phyloP scores from a whole-genome alignment of 1,284 basidiomycete genomes.

The Sphaerobolus stellatus region DNA sequence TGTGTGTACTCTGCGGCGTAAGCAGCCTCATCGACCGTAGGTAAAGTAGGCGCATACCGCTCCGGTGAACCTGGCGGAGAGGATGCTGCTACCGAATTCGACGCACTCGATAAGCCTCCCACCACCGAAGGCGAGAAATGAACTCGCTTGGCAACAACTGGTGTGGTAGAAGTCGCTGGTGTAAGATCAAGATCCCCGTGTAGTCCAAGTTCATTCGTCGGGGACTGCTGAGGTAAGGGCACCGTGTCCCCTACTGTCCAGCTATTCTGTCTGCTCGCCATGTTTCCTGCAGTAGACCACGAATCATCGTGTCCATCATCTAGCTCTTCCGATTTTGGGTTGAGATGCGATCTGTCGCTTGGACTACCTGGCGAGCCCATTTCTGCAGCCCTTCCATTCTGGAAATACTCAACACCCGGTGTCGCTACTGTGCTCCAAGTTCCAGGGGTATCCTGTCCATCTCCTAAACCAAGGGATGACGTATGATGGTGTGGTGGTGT shows the following conservation, averaged over 20 bases:
- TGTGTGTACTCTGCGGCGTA: background rate
- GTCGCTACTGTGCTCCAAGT: constrained; percentile 66
- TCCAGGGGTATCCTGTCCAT: constrained; percentile 43
- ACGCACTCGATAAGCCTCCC: constrained; percentile 30
- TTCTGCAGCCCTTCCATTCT: constrained; percentile 10
- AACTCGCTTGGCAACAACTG: constrained; percentile 35
- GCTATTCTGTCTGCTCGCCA: constrained; percentile 16
- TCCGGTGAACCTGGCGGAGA: constrained; percentile 31
- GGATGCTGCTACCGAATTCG: constrained; percentile 17
- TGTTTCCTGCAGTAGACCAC: constrained; percentile 15
- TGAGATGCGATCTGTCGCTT: background rate
- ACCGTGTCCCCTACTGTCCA: constrained; percentile 5
- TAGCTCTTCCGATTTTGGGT: background rate
- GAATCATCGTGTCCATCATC: constrained; percentile 10
- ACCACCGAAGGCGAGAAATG: constrained; percentile 48
- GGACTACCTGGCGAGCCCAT: constrained; percentile 4
- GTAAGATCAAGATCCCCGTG: background rate
- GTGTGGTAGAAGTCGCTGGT: background rate
- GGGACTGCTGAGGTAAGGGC: background rate
- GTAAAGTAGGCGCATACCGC: constrained; percentile 8
- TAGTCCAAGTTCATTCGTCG: background rate
- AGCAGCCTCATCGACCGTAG: constrained; percentile 6
- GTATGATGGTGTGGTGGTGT: constrained; percentile 13
- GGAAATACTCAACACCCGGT: constrained; percentile 41
- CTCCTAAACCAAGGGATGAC: constrained; percentile 20